Base-by-base conservation (phyloP, 2,329 filamentous ascomycete genomes). In the Lachnellula occidentalis region DNA sequence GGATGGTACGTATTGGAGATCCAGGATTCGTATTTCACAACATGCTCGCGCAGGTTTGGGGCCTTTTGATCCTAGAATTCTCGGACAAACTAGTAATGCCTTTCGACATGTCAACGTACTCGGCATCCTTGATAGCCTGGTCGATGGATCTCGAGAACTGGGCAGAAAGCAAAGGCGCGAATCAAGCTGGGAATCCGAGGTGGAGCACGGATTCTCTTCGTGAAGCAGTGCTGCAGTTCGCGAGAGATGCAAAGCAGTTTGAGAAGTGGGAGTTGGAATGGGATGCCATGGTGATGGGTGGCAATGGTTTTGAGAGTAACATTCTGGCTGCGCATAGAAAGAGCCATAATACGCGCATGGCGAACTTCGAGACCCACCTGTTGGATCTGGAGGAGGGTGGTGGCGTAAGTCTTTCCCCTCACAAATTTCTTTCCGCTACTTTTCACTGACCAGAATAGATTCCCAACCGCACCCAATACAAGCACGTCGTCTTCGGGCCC, bases 401-500 rank as follows among this genome's bases (percentile, higher is more conserved):
- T 59, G 91, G 91, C 56, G 87, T 95, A 81, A 78, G 88, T 84
- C 53, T 46, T 31, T 50, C 34, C 53, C 9, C 19, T 11, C 15
- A 27, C 9, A 12, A 22, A 14, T 12, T 27, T 22, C n/a, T 15
- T 24, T 5, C 24, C 4, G 4, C 37, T 42, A 45, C 45, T 48
- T 12, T 17, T 64, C 55, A 61, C 51, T 57, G 53, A 60, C 37
- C 48, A 41, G 1, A 21, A 36, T 49, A 91, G 87, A 80, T 95
- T 4, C 88, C 89, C 39, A 90, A 90, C 64, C 85, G 92, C 60
- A 88, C 88, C 5, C 94, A 97, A 72, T 99, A 91, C 78, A 96
- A 95, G 71, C 94, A 96, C 71, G 80, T 95, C 66, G 74, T 99
- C 54, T 95, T 92, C 68, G 92, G 88, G 1, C 94, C 94, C 0